Percentiles rank a stretch among this genome's conserved stretches.
These are phyloP conservation scores for Sordaria brevicollis DNA, from an alignment of 495 filamentous ascomycete genomes.

Conservation along the genomic window DNA sequence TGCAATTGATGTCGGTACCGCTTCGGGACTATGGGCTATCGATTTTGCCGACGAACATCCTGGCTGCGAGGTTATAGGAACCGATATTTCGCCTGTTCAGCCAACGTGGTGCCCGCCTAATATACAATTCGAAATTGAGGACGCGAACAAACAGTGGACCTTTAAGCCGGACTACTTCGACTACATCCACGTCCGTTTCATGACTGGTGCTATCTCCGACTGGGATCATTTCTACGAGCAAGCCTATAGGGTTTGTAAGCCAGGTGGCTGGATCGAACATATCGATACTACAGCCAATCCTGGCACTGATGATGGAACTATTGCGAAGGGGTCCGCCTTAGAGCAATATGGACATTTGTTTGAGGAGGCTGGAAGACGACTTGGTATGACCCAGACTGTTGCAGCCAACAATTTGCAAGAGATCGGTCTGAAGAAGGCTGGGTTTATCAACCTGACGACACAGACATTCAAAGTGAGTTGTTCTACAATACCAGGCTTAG, in stretches of 20 bases:
- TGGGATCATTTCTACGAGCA: constrained; percentile 35
- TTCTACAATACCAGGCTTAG: not conserved
- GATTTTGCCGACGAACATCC: constrained; percentile 16
- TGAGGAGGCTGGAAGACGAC: constrained; percentile 17
- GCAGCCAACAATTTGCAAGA: constrained; percentile 12
- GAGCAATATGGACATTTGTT: constrained; percentile 24
- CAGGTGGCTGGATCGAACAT: constrained; percentile 42
- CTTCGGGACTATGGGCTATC: constrained; percentile 18
- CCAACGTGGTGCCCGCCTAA: constrained; percentile 46
- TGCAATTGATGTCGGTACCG: constrained; percentile 13
- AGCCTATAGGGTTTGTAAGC: constrained; percentile 34
- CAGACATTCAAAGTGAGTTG: constrained; percentile 15
- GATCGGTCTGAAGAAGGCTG: constrained; percentile 19
- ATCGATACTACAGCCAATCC: constrained; percentile 32
- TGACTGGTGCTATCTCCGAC: constrained; percentile 41
- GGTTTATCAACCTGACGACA: constrained; percentile 27
- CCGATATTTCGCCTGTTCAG: constrained; percentile 45
- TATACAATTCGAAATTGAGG: constrained; percentile 41
- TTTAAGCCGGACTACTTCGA: constrained; percentile 37
- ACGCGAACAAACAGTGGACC: constrained; percentile 45
- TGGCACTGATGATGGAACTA: constrained; percentile 27
- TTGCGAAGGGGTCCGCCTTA: constrained; percentile 23
- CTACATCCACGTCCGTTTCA: constrained; percentile 42
- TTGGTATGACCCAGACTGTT: constrained; percentile 16
- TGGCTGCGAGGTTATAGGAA: constrained; percentile 28